A percentile compares a stretch with the other conserved stretches of the same genome.
Evolutionary conservation across 495 filamentous ascomycete genomes (phyloP).

Genomic region (Hypomontagnella monticulosa): DNA sequence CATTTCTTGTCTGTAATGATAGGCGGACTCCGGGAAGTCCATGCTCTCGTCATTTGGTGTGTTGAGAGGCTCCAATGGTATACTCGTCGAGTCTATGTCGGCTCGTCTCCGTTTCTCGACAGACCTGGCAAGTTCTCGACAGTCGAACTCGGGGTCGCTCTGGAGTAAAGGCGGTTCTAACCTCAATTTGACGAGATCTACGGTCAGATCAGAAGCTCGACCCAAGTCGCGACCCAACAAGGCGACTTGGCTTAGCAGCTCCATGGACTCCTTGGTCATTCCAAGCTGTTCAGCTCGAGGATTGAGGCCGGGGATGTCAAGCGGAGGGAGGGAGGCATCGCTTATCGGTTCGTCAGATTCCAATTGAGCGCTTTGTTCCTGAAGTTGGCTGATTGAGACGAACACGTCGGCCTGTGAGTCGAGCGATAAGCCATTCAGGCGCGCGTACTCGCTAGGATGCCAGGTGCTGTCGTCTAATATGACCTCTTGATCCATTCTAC

Average conservation of each 20-base stretch:
- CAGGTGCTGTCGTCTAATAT: conserved; percentile 25
- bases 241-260: conserved; percentile 39
- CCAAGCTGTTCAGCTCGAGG: conserved; percentile 43
- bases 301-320: conserved; percentile 34
- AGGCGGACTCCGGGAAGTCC: conserved; percentile 52
- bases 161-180: conserved; percentile 62
- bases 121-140: conserved; percentile 46
- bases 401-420: conserved; percentile 43
- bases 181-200: conserved; percentile 48
- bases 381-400: conserved; percentile 23
- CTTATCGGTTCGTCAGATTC: conserved; percentile 6
- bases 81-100: conserved; percentile 48
- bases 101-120: conserved; percentile 45
- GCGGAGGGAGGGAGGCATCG: conserved; percentile 40
- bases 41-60: conserved; percentile 61
- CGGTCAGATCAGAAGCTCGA: conserved; percentile 23
- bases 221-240: conserved; percentile 17
- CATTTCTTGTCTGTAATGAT: conserved; percentile 38
- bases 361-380: conserved; percentile 7
- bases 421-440: conserved; percentile 49
- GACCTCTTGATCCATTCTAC: conserved; percentile 10
- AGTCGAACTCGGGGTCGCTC: conserved; percentile 60
- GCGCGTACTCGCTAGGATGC: conserved; percentile 54
- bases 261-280: conserved; percentile 35
- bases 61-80: conserved; percentile 59